These are phyloP conservation scores for Piper longum DNA, from an alignment of 164 flowering plant genomes.

Conservation along the genomic window DNA sequence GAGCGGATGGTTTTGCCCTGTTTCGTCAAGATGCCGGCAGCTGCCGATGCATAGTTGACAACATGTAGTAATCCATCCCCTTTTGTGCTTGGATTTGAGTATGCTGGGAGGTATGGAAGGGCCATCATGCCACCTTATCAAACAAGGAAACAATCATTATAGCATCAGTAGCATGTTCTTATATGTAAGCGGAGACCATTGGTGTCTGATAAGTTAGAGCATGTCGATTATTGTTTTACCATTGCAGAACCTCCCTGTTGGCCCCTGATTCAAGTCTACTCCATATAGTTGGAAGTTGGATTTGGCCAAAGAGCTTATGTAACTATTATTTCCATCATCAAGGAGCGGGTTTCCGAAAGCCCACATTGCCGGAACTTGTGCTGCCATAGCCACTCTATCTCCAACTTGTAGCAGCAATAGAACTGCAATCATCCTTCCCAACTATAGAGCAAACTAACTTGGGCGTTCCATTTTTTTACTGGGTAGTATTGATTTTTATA, in stretches of 20 bases:
- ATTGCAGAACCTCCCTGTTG: constrained; percentile 85
- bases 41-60: constrained; percentile 90
- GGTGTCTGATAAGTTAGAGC: constrained; percentile 12
- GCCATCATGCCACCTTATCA: constrained; percentile 37
- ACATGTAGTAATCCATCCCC: constrained; percentile 57
- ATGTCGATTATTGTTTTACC: constrained; percentile 72
- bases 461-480: neutral
- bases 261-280: constrained; percentile 66
- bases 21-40: constrained; percentile 86
- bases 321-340: constrained; percentile 70
- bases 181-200: too few relatives aligned
- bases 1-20: constrained; percentile 57
- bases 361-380: constrained; percentile 49
- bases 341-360: constrained; percentile 65
- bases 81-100: constrained; percentile 23
- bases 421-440: neutral
- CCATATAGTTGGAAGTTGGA: constrained; percentile 86
- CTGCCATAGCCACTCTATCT: neutral
- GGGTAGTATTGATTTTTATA: neutral
- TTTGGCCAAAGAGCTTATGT: constrained; percentile 64
- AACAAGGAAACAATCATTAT: too few relatives aligned
- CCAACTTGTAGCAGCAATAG: neutral
- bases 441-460: neutral
- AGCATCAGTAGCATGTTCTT: too few relatives aligned
- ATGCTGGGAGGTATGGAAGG: constrained; percentile 54